These are phyloP conservation scores for Nepenthes alata DNA, from an alignment of 179 eudicot genomes.

Conservation along the genomic window DNA sequence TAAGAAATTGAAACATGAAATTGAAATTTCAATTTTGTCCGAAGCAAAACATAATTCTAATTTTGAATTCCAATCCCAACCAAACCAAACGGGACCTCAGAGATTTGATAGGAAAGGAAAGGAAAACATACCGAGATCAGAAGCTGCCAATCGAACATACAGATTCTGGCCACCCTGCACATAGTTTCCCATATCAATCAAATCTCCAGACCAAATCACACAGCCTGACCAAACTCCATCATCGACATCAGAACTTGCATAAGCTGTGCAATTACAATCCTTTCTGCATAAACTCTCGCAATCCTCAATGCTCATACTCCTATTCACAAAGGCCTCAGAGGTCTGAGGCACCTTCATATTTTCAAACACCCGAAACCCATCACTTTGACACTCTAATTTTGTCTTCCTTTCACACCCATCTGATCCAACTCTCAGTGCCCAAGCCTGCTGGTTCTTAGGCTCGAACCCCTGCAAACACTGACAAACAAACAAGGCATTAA, in stretches of 20 bases:
- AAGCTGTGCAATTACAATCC: constrained; percentile 54
- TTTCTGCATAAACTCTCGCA: constrained; percentile 31
- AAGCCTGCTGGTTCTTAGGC: constrained; percentile 37
- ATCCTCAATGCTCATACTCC: constrained; percentile 12
- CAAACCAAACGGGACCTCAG: no score
- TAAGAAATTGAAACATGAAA: no score
- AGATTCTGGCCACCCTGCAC: constrained; percentile 63
- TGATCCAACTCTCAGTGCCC: constrained; percentile 50
- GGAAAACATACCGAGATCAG: constrained; percentile 45
- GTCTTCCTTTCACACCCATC: constrained; percentile 42
- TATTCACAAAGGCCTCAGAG: constrained; percentile 21
- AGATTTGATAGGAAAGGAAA: background rate
- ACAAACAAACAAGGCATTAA: constrained; percentile 28
- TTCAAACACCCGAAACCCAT: constrained; percentile 41
- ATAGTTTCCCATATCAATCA: constrained; percentile 50
- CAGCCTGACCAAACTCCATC: constrained; percentile 42
- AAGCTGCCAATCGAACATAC: constrained; percentile 37
- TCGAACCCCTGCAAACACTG: constrained; percentile 41
- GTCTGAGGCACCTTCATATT: constrained; percentile 63
- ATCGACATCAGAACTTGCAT: constrained; percentile 23
- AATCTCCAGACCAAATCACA: constrained; percentile 41
- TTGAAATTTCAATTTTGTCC: no score
- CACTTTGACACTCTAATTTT: constrained; percentile 33
- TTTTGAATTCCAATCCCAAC: no score
- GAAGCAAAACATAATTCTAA: no score